These are phyloP conservation scores for Lactuca saligna DNA, from an alignment of 129 eudicot species.

Conservation along the genomic window DNA sequence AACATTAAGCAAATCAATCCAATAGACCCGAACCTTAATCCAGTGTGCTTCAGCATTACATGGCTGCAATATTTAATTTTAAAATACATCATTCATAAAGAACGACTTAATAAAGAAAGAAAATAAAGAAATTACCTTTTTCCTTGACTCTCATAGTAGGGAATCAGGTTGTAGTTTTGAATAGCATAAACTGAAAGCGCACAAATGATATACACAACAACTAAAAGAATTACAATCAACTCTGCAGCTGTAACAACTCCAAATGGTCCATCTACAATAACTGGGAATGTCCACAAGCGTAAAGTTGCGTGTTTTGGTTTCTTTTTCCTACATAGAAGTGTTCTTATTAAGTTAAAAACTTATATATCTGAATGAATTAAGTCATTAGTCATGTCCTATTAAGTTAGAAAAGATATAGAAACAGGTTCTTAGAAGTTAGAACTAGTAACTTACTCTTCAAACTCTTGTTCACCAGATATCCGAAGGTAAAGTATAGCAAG, in stretches of 20 bases:
- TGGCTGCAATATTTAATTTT: slow-evolving; percentile 29
- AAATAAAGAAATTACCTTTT: slow-evolving; percentile 29
- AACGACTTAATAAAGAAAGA: neutral
- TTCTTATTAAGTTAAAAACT: neutral
- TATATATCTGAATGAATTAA: neutral
- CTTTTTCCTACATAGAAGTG: slow-evolving; percentile 45
- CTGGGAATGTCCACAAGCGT: slow-evolving; percentile 81
- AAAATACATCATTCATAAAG: too few relatives aligned
- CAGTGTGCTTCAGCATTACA: slow-evolving; percentile 63
- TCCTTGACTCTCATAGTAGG: slow-evolving; percentile 34
- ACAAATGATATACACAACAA: slow-evolving; percentile 61
- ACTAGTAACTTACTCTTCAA: slow-evolving; percentile 47
- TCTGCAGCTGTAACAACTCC: slow-evolving; percentile 94
- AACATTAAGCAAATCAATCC: slow-evolving; percentile 73
- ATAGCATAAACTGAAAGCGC: slow-evolving; percentile 43
- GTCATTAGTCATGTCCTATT: neutral
- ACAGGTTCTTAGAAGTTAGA: neutral
- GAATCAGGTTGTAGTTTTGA: slow-evolving; percentile 30
- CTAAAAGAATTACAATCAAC: slow-evolving; percentile 56
- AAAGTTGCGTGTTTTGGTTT: slow-evolving; percentile 42
- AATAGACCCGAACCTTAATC: slow-evolving; percentile 62
- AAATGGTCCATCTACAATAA: slow-evolving; percentile 77
- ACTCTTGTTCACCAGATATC: slow-evolving; percentile 59
- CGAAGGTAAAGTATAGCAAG: slow-evolving; percentile 49
- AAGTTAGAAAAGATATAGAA: too few relatives aligned